Evolutionary conservation across 768 basidiomycete genomes (phyloP).

Genomic region (Lyophyllum atratum): DNA sequence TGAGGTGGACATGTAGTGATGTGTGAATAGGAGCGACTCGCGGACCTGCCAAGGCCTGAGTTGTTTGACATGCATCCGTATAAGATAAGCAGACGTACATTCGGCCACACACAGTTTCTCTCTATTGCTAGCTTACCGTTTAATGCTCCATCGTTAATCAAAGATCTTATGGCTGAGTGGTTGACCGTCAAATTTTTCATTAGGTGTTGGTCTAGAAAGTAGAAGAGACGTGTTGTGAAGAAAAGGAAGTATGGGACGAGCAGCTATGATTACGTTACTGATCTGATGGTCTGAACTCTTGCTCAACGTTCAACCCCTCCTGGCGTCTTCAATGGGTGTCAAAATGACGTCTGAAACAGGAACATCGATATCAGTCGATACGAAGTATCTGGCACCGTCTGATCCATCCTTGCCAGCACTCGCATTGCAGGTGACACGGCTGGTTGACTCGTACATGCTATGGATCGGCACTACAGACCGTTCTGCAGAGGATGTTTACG

Average conservation of each 20-base stretch:
- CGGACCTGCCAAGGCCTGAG: too few species aligned
- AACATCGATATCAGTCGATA: conserved; percentile 33
- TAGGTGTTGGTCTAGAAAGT: too few species aligned
- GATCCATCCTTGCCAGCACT: conserved; percentile 58
- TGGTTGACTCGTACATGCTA: conserved; percentile 79
- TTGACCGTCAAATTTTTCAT: too few species aligned
- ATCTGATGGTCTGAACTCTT: background rate
- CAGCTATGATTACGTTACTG: background rate
- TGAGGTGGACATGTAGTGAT: conserved; percentile 4
- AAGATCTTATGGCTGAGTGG: too few species aligned
- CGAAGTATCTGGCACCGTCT: conserved; percentile 49
- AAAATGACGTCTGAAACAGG: conserved; percentile 15
- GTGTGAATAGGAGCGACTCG: background rate
- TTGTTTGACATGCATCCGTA: background rate
- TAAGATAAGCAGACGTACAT: background rate
- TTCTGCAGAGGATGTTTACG: conserved; percentile 42
- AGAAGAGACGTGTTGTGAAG: too few species aligned
- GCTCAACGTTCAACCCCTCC: too few species aligned
- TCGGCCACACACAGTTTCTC: background rate
- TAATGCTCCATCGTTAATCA: too few species aligned
- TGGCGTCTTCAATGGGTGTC: conserved; percentile 4
- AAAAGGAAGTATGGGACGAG: too few species aligned
- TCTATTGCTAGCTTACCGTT: background rate
- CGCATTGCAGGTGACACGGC: conserved; percentile 63
- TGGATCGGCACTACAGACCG: conserved; percentile 72